phyloP scores from a whole-genome alignment of 371 early-diverging fungal species.

The Circinella umbellata region DNA sequence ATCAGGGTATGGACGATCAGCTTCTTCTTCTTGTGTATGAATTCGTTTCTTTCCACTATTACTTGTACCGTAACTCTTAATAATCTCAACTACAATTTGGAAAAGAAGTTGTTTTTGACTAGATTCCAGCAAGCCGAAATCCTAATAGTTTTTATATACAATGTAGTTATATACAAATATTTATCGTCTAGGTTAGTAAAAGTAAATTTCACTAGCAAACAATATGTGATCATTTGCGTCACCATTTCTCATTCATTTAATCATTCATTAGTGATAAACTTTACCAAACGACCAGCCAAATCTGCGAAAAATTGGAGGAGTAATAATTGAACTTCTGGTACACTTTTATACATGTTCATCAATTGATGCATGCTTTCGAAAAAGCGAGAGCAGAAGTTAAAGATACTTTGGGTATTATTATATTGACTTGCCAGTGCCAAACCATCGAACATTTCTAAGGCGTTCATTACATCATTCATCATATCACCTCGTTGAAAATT shows the following conservation, averaged over 20 bases:
- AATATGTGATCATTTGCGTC: too few relatives aligned
- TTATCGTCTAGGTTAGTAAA: too few relatives aligned
- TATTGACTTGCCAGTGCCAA: constrained; percentile 74
- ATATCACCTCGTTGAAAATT: constrained; percentile 62
- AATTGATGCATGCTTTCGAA: constrained; percentile 70
- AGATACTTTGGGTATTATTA: constrained; percentile 65
- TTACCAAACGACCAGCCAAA: constrained; percentile 54
- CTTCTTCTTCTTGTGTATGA: constrained; percentile 58
- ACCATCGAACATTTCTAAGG: constrained; percentile 82
- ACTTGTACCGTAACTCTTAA: constrained; percentile 57
- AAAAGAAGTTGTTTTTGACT: constrained; percentile 56
- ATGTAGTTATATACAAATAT: background rate
- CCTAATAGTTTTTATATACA: constrained; percentile 44
- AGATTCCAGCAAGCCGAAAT: constrained; percentile 45
- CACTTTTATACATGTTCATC: constrained; percentile 66
- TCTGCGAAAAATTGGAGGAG: constrained; percentile 65
- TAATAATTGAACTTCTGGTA: constrained; percentile 67
- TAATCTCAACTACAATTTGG: constrained; percentile 46
- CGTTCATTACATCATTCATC: constrained; percentile 65
- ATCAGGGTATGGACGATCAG: constrained; percentile 74
- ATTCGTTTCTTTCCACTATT: constrained; percentile 62
- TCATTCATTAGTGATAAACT: background rate
- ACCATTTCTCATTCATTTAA: background rate
- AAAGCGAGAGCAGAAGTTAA: constrained; percentile 59
- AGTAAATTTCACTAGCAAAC: too few relatives aligned